Evolutionary conservation across 2,329 filamentous ascomycete species (phyloP), one percentile per base, ranked within the genome.

Genomic region (Claviceps spartinae): DNA sequence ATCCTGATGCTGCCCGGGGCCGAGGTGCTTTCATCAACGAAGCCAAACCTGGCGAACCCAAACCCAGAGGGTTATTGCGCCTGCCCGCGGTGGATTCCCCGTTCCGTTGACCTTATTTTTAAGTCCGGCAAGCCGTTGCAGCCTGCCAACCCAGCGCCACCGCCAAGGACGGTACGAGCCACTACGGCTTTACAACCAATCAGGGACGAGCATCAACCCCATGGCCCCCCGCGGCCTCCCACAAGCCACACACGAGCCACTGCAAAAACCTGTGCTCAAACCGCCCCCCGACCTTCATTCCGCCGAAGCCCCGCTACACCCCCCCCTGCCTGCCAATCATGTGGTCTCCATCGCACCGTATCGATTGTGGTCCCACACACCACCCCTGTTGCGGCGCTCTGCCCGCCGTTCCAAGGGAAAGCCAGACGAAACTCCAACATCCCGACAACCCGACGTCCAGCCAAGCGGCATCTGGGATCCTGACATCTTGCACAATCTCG

Each of bases 241-340:
- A 50, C 51, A 48, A 56, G 54, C 55, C 53, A 54, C 51, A 38
- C 54, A 41, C 54, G 55, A 50, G 54, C 55, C 52, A 54, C 56
- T 34, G 30, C 30, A 34, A 34, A 34, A 34, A 34, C 30, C 30
- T 11, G 24, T 30, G 43, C 22, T 44, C 42, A 24, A 43, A 26
- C 6, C 20, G 9, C 14, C 20, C 42, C 42, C 22, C 43, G 30
- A 34, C 30, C 43, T 16, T 44, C 42, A 7, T 7, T 44, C 18
- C 20, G 42, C 20, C 20, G 42, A 13, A 7, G 42, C 22, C 42
- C 42, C 42, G 16, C 13, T 14, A 16, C 1, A 55, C 46, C 54
- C 42, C 55, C 55, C 46, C 54, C 43, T 41, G 54, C 30, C 55
- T 56, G 56, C 65, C 64, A 67, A 67, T 67, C 61, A 65, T 62